A percentile compares a stretch with the other conserved stretches of the same genome.
phyloP scores from a whole-genome alignment of 768 basidiomycete genomes.

The Podaxis rugospora region DNA sequence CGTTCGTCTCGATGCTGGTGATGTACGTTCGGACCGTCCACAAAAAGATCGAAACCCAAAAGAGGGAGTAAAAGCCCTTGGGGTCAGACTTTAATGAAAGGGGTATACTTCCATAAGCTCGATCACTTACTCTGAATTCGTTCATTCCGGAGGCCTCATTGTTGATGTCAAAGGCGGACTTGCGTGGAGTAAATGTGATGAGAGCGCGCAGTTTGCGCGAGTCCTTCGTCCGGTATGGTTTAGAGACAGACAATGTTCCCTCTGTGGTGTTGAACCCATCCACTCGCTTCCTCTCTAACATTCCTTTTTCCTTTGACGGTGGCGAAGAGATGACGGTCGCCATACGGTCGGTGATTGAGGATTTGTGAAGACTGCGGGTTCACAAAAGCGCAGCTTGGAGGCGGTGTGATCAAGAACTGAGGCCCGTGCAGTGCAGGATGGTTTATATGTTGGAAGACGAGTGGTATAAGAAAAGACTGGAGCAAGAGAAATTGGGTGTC shows the following conservation, averaged over 20 bases:
- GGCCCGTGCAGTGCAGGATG: background rate
- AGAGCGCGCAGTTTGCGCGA: conserved; percentile 79
- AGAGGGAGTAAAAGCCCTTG: conserved; percentile 91
- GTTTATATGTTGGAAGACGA: background rate
- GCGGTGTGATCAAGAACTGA: background rate
- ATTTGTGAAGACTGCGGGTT: background rate
- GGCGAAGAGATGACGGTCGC: conserved; percentile 13
- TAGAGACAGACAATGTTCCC: conserved; percentile 71
- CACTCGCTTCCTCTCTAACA: conserved; percentile 23
- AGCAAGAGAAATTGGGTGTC: background rate
- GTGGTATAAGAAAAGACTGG: background rate
- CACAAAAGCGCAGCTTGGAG: background rate
- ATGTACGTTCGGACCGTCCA: conserved; percentile 77
- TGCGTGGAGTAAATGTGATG: conserved; percentile 82
- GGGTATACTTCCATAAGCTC: background rate
- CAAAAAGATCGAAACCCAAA: conserved; percentile 89
- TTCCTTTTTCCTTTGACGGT: conserved; percentile 14
- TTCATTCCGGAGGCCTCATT: conserved; percentile 74
- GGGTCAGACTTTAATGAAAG: conserved; percentile 7
- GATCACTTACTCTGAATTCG: conserved; percentile 69
- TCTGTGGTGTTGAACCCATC: conserved; percentile 50
- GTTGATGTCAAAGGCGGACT: conserved; percentile 78
- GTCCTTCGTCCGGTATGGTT: conserved; percentile 66
- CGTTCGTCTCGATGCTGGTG: conserved; percentile 70
- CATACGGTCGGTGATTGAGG: background rate